Percentiles rank a stretch among this genome's conserved stretches.
Evolutionary conservation across 805 yeast species (phyloP).

Genomic region (Groenewaldozyma tartarivorans): DNA sequence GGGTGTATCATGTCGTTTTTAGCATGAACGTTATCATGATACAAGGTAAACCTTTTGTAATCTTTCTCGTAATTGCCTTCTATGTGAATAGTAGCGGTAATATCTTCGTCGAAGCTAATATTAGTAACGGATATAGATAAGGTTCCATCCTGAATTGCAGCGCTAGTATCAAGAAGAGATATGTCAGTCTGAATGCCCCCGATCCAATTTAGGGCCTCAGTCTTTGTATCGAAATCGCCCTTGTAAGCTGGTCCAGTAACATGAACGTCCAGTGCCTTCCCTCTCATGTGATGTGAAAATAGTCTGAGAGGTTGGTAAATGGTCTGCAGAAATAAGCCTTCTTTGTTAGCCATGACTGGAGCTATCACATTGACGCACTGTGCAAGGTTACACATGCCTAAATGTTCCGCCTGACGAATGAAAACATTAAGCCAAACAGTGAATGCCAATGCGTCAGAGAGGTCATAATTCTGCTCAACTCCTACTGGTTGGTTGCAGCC

Average conservation of each 20-base stretch:
- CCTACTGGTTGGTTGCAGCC: slow-evolving; percentile 25
- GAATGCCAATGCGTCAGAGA: slow-evolving; percentile 29
- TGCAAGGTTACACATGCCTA: slow-evolving; percentile 30
- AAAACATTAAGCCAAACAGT: slow-evolving; percentile 30
- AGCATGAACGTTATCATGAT: slow-evolving; percentile 26
- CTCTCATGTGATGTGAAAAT: slow-evolving; percentile 28
- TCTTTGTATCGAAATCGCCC: slow-evolving; percentile 22
- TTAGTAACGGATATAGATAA: slow-evolving; percentile 26
- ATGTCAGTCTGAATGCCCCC: slow-evolving; percentile 15
- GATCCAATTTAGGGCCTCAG: slow-evolving; percentile 19
- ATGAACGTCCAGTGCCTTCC: slow-evolving; percentile 25
- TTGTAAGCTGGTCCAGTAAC: slow-evolving; percentile 24
- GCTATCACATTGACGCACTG: slow-evolving; percentile 30
- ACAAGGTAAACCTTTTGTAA: slow-evolving; percentile 19
- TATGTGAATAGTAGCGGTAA: slow-evolving; percentile 19
- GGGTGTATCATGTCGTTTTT: slow-evolving; percentile 25
- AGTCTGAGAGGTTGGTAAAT: slow-evolving; percentile 25
- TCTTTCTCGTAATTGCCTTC: slow-evolving; percentile 12
- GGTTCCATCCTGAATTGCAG: slow-evolving; percentile 20
- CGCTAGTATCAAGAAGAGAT: slow-evolving; percentile 24
- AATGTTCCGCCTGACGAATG: slow-evolving; percentile 24
- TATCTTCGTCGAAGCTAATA: slow-evolving; percentile 20
- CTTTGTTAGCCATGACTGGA: slow-evolving; percentile 27
- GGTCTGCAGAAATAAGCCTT: slow-evolving; percentile 24
- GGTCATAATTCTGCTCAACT: slow-evolving; percentile 26